A percentile compares a stretch with the other conserved stretches of the same genome.
phyloP scores from a whole-genome alignment of 208 protist species.

The Trypanosoma grayi region DNA sequence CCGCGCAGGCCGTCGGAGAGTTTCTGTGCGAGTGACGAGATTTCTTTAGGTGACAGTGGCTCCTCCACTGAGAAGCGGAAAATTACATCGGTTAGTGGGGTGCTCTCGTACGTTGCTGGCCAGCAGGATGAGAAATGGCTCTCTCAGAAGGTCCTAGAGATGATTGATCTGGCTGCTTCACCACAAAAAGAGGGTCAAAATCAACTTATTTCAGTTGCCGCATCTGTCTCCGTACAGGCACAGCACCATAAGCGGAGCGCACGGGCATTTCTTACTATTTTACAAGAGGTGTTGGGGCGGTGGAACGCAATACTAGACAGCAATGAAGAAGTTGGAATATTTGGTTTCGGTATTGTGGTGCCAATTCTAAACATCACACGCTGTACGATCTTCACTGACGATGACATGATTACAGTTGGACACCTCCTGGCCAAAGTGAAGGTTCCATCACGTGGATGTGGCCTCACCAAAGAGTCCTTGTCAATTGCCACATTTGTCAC shows the following conservation, averaged over 20 bases:
- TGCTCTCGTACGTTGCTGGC: slow-evolving; percentile 21
- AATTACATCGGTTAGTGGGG: slow-evolving; percentile 1
- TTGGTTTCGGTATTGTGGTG: slow-evolving; percentile 24
- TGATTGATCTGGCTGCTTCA: slow-evolving; percentile 17
- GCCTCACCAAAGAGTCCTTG: not conserved
- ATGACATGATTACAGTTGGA: slow-evolving; percentile 19
- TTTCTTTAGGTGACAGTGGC: not conserved
- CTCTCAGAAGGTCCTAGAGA: slow-evolving; percentile 10
- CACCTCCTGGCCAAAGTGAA: slow-evolving; percentile 16
- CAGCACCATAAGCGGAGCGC: slow-evolving; percentile 15
- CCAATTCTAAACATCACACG: slow-evolving; percentile 30
- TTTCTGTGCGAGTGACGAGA: not conserved
- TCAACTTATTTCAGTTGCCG: slow-evolving; percentile 27
- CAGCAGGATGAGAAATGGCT: slow-evolving; percentile 24
- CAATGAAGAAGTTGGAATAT: slow-evolving; percentile 17
- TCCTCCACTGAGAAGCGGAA: not conserved
- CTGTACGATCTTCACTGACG: slow-evolving; percentile 18
- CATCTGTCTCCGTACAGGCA: slow-evolving; percentile 22
- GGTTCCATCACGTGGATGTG: slow-evolving; percentile 4
- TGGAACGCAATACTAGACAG: slow-evolving; percentile 18
- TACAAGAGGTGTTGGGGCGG: slow-evolving; percentile 20
- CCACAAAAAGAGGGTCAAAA: slow-evolving; percentile 22
- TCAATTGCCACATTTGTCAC: slow-evolving; percentile 30
- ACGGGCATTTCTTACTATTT: slow-evolving; percentile 27
- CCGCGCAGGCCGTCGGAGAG: not conserved